Base-by-base conservation (phyloP, 768 basidiomycete species). In the Dentipellis sp. region DNA sequence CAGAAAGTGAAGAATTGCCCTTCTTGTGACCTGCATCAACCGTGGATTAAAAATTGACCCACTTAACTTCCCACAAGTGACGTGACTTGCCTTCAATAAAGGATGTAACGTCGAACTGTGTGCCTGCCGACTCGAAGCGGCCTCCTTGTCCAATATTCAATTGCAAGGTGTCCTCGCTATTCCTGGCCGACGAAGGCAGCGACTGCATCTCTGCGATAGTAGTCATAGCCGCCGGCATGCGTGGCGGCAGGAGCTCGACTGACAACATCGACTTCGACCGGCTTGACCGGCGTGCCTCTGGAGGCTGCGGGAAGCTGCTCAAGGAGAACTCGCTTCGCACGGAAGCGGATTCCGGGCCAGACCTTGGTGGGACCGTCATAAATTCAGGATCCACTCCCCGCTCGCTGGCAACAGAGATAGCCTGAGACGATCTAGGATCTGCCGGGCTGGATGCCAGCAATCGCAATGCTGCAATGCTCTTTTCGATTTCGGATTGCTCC, bases 31-130 rank as follows among this genome's bases (percentile, higher is more conserved):
- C 42, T 45, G 16, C 2, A 45, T 7, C 9, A 11, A 16, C n/a
- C 14, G 16, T 45, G n/a, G 39, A 19, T 45, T 19, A 19, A 9
- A 45, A 19, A 10, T 17, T 3, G 29, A 45, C 10, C 9, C 12
- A 45, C 12, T 1, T n/a, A 45, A 9, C 42, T 45, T 45, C 42
- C 12, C 3, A 6, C 29, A 29, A 29, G n/a, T 11, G 4, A 40
- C 19, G 10, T 8, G 10, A 60, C 77, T 57, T 56, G 77, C 78
- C 66, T 45, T 70, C 81, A 59, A 88, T 85, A 64, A 88, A 88
- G 1, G 86, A 88, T 14, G 86, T 88, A 17, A 88, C 83, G 56
- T 88, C 86, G 62, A 81, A 86, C 56, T 78, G 80, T 0, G 77
- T 83, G 12, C 72, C 80, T 10, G 64, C 68, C n/a, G 81, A 79